Evolutionary conservation across 352 stramenopile genomes (phyloP).

Genomic region (Phytophthora agathidicida): DNA sequence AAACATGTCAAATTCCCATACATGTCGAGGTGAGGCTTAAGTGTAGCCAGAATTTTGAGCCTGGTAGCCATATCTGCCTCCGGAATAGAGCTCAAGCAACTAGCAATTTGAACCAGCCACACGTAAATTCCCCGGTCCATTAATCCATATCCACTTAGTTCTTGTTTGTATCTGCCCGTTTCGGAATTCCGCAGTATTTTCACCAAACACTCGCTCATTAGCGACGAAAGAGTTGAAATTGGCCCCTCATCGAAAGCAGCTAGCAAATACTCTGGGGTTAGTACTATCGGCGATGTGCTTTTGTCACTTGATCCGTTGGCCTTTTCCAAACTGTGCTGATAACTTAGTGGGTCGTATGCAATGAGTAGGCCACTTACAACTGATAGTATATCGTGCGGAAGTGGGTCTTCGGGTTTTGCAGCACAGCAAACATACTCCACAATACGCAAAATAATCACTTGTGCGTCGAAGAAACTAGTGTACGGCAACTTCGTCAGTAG

Average conservation of each 20-base stretch:
- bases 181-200: conserved; percentile 60
- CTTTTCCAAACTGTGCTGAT: not conserved
- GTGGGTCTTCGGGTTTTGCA: conserved; percentile 43
- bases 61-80: conserved; percentile 1
- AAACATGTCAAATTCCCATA: conserved; percentile 48
- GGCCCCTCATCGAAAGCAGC: not conserved
- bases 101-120: conserved; percentile 57
- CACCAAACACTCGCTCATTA: conserved; percentile 67
- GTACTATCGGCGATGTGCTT: not conserved
- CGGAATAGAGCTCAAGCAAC: conserved; percentile 33
- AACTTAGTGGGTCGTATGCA: conserved; percentile 32
- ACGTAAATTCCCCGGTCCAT: conserved; percentile 69
- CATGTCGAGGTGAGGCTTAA: conserved; percentile 46
- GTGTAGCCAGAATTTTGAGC: conserved; percentile 24
- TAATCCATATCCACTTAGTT: conserved; percentile 61
- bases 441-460: conserved; percentile 74
- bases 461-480: conserved; percentile 59
- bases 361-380: conserved; percentile 74
- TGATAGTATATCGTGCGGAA: conserved; percentile 66
- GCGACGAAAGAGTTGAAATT: conserved; percentile 31
- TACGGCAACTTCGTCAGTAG: conserved; percentile 68
- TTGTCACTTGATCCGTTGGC: not conserved
- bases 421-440: conserved; percentile 80
- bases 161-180: conserved; percentile 42
- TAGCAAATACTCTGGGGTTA: conserved; percentile 7